phyloP scores from a whole-genome alignment of 352 stramenopile species.

The Pilasporangium apinafurcum region DNA sequence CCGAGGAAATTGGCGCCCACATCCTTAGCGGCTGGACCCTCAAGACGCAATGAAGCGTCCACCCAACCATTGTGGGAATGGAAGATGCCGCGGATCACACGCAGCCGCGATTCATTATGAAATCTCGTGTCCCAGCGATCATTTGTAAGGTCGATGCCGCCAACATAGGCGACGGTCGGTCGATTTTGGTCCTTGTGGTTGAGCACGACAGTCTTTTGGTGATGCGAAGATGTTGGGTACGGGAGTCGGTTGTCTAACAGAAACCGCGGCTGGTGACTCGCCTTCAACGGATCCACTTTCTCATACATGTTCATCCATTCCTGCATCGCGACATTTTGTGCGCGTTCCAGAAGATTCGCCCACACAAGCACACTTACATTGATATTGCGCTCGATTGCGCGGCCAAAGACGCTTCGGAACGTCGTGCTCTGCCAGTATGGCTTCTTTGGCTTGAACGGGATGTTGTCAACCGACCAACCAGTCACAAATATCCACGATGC shows the following conservation, averaged over 20 bases:
- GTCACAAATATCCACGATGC: conserved; percentile 7
- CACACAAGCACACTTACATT: conserved; percentile 1
- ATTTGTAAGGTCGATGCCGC: conserved; percentile 18
- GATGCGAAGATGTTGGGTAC: conserved; percentile 1
- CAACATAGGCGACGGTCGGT: conserved; percentile 16
- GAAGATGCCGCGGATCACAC: conserved; percentile 1
- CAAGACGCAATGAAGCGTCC: conserved; percentile 14
- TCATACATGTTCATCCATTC: conserved; percentile 4
- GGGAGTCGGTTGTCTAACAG: conserved; percentile 2
- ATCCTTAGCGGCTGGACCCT: conserved; percentile 12
- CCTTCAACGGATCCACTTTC: too few species aligned
- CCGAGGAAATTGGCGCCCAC: conserved; percentile 20
- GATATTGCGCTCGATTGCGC: background rate
- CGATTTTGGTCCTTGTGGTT: background rate
- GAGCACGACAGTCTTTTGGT: background rate
- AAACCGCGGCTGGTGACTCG: background rate
- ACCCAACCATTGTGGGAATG: conserved; percentile 14
- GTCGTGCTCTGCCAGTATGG: background rate
- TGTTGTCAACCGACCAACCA: conserved; percentile 6
- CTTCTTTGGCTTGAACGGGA: conserved; percentile 2
- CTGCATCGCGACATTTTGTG: background rate
- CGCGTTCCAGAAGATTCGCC: conserved; percentile 1
- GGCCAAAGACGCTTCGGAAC: conserved; percentile 1
- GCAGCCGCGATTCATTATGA: conserved; percentile 12
- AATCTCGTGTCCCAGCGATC: conserved; percentile 20